A percentile compares a stretch with the other conserved stretches of the same genome.
These are phyloP conservation scores for Thelonectria blattea DNA, from an alignment of 2,329 filamentous ascomycete genomes.

Conservation along the genomic window DNA sequence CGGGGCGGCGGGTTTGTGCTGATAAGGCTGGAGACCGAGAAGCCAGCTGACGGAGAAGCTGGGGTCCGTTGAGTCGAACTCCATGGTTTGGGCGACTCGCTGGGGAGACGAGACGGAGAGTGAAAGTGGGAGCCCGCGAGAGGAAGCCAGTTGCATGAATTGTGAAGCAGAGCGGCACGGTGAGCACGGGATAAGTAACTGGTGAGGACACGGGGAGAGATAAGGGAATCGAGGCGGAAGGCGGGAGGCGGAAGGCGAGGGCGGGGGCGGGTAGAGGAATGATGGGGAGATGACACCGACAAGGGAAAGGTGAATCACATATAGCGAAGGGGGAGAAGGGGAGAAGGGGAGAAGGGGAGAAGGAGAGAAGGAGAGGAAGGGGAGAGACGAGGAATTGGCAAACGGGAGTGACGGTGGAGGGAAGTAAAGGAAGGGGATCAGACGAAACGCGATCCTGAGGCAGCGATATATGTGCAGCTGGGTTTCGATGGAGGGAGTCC, in stretches of 20 bases:
- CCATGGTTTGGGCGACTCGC: constrained; percentile 35
- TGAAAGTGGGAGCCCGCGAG: constrained; percentile 22
- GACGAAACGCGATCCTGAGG: constrained; percentile 29
- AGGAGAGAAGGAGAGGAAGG: not conserved
- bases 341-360: not conserved
- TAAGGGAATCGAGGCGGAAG: constrained; percentile 2
- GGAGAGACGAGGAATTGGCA: constrained; percentile 14
- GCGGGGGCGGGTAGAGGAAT: constrained; percentile 2
- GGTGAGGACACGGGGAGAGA: constrained; percentile 11
- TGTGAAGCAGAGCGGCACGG: not conserved
- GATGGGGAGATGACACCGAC: not conserved
- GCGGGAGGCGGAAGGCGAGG: constrained; percentile 3
- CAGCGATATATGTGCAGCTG: constrained; percentile 19
- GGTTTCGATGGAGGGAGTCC: constrained; percentile 27
- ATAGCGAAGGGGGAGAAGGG: constrained; percentile 1
- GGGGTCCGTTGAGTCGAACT: constrained; percentile 36
- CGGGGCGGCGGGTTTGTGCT: constrained; percentile 32
- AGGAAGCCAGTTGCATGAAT: constrained; percentile 23
- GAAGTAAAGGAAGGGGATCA: constrained; percentile 18
- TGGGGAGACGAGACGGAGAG: constrained; percentile 28
- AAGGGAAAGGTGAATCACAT: constrained; percentile 7
- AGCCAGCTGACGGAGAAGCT: constrained; percentile 41
- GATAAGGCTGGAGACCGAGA: constrained; percentile 35
- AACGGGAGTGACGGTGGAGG: constrained; percentile 4
- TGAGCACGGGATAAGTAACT: constrained; percentile 13